Evolutionary conservation across 257 asterid genomes (phyloP).

Genomic region (Misopates orontium): DNA sequence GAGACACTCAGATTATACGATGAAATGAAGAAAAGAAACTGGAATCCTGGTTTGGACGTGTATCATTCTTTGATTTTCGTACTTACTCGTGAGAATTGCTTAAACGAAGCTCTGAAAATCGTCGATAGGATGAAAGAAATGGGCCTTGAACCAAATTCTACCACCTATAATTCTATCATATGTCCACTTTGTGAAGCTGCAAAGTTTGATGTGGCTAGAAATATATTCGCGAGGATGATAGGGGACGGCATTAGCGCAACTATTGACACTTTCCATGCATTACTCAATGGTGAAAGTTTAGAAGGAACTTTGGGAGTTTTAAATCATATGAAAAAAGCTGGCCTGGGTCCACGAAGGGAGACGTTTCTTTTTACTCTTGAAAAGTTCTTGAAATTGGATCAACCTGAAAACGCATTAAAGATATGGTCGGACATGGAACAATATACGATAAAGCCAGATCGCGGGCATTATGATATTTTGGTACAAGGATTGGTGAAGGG

Average conservation of each 20-base stretch:
- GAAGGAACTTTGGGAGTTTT: slow-evolving; percentile 61
- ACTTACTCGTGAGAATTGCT: slow-evolving; percentile 69
- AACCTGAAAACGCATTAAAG: slow-evolving; percentile 60
- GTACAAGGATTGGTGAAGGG: slow-evolving; percentile 66
- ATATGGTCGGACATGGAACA: slow-evolving; percentile 64
- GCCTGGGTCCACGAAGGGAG: slow-evolving; percentile 60
- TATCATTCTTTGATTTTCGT: slow-evolving; percentile 74
- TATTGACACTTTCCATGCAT: slow-evolving; percentile 69
- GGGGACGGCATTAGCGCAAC: slow-evolving; percentile 57
- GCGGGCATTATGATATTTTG: slow-evolving; percentile 46
- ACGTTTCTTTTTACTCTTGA: slow-evolving; percentile 52
- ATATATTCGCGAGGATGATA: slow-evolving; percentile 57
- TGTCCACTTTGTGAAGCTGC: slow-evolving; percentile 66
- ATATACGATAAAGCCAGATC: slow-evolving; percentile 47
- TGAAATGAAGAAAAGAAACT: slow-evolving; percentile 86
- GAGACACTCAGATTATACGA: slow-evolving; percentile 82
- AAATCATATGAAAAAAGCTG: slow-evolving; percentile 50
- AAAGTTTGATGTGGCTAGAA: slow-evolving; percentile 67
- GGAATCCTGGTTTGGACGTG: slow-evolving; percentile 63
- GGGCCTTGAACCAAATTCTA: slow-evolving; percentile 51
- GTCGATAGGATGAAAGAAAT: slow-evolving; percentile 61
- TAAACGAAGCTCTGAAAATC: slow-evolving; percentile 66
- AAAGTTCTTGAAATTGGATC: slow-evolving; percentile 44
- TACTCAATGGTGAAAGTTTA: slow-evolving; percentile 51
- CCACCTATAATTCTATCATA: slow-evolving; percentile 68